phyloP scores from a whole-genome alignment of 2,329 filamentous ascomycete species.

The Cordyceps cateniannulata region DNA sequence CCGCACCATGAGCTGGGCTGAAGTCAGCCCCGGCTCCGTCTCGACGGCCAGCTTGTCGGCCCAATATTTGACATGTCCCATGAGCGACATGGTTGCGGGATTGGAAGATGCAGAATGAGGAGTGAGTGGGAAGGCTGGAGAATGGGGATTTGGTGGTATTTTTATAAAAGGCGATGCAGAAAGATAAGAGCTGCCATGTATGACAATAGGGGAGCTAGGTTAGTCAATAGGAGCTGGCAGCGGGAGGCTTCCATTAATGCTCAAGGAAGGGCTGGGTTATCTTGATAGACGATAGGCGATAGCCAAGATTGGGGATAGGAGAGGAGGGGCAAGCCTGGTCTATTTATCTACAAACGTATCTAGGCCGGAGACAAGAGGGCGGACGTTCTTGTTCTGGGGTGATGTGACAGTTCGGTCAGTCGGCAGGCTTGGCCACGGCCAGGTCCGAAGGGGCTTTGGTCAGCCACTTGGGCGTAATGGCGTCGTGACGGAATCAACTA shows the following conservation, averaged over 20 bases:
- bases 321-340: not conserved
- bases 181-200: not conserved
- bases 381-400: not conserved
- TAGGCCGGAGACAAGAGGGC: not conserved
- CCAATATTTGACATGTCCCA: conserved; percentile 35
- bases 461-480: conserved; percentile 1
- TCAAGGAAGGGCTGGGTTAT: not conserved
- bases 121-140: not conserved
- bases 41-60: conserved; percentile 63
- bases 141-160: not conserved
- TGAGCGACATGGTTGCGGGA: conserved; percentile 10
- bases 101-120: not conserved
- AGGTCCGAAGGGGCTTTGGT: conserved; percentile 6
- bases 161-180: not conserved
- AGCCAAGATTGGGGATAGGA: not conserved
- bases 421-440: not conserved
- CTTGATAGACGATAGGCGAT: not conserved
- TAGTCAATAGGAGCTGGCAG: not conserved
- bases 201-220: not conserved
- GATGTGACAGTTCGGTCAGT: not conserved
- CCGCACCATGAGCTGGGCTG: conserved; percentile 68
- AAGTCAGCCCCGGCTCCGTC: conserved; percentile 68
- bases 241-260: not conserved
- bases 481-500: not conserved
- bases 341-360: conserved; percentile 6